phyloP scores from a whole-genome alignment of 495 filamentous ascomycete genomes.

The Talaromyces thailandensis region DNA sequence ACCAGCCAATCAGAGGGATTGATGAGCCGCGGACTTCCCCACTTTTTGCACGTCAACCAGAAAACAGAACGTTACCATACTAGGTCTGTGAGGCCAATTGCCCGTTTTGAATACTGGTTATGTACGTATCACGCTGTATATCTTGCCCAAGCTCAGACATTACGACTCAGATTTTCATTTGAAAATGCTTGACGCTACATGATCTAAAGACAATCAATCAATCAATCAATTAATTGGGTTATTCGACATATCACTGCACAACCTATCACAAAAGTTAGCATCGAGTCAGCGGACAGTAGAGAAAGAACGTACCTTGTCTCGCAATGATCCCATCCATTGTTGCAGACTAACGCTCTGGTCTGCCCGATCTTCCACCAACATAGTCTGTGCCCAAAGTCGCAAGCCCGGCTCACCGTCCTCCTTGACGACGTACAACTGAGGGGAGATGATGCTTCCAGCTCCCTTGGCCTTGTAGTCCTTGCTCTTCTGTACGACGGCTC shows the following conservation, averaged over 20 bases:
- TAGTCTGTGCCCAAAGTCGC: constrained; percentile 92
- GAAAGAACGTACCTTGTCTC: constrained; percentile 82
- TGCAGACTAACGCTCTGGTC: constrained; percentile 85
- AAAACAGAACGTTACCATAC: not conserved
- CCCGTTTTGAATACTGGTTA: not conserved
- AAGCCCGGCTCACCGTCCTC: constrained; percentile 94
- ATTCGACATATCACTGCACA: constrained; percentile 10
- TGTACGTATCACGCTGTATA: not conserved
- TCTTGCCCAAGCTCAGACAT: not conserved
- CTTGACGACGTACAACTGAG: constrained; percentile 85
- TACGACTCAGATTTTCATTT: not conserved
- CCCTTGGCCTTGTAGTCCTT: constrained; percentile 75
- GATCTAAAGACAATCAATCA: constrained; percentile 1
- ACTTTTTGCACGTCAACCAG: not conserved
- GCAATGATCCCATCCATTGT: constrained; percentile 86
- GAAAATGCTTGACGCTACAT: constrained; percentile 8
- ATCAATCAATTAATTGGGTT: not conserved
- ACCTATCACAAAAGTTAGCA: constrained; percentile 7
- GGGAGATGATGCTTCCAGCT: constrained; percentile 82
- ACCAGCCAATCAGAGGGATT: not conserved
- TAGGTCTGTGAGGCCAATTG: not conserved
- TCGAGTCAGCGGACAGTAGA: not conserved
- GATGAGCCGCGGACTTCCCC: not conserved
- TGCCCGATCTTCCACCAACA: constrained; percentile 90
- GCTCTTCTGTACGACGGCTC: constrained; percentile 86